phyloP scores from a whole-genome alignment of 495 filamentous ascomycete species.

The Schizothecium vesticola region DNA sequence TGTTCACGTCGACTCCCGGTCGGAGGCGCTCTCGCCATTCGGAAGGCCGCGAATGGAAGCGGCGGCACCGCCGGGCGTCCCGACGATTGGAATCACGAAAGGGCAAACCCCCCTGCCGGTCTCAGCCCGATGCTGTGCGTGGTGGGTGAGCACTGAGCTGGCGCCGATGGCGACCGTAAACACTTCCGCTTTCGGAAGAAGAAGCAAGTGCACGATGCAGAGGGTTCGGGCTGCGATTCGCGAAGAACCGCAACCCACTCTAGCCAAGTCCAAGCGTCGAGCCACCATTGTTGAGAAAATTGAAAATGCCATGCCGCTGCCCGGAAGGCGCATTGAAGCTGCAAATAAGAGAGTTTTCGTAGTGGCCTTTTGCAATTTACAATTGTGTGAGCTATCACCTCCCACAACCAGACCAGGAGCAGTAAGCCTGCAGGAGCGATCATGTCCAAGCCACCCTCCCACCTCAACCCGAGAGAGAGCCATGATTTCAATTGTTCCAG shows the following conservation, averaged over 20 bases:
- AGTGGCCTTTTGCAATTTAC: neutral
- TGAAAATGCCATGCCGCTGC: neutral
- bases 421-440: neutral
- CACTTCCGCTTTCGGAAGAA: neutral
- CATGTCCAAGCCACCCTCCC: neutral
- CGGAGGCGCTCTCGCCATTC: neutral
- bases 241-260: neutral
- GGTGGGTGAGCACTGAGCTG: neutral
- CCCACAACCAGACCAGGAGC: neutral
- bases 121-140: slow-evolving; percentile 2
- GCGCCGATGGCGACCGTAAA: neutral
- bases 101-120: neutral
- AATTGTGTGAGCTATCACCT: slow-evolving; percentile 10
- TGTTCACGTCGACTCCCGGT: neutral
- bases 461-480: neutral
- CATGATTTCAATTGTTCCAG: neutral
- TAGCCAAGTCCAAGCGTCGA: neutral
- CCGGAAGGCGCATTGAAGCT: neutral
- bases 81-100: neutral
- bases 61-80: slow-evolving; percentile 5
- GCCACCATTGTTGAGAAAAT: neutral
- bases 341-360: neutral
- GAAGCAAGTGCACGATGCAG: slow-evolving; percentile 7
- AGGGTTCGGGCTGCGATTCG: neutral
- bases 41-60: neutral